Conservation (phyloP, 306 rosid genomes). For the Rosa chinensis region DNA sequence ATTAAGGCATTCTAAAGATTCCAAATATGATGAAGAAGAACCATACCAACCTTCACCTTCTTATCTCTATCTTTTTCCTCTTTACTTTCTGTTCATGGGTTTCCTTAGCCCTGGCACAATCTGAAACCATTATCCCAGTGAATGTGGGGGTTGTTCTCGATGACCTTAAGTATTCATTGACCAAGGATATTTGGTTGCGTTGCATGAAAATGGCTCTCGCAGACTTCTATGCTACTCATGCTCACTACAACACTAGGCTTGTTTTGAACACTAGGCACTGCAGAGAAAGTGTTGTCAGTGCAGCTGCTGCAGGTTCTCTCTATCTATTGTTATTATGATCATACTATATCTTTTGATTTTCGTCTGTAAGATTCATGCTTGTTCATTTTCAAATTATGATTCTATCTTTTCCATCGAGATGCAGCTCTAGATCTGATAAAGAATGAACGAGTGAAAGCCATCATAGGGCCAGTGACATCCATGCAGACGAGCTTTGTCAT, state of each 20-base stretch:
- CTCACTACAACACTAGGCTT: conserved; percentile 26
- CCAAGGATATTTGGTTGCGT: conserved; percentile 20
- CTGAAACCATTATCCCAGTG: neutral
- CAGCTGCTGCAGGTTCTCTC: conserved; percentile 27
- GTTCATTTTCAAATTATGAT: neutral
- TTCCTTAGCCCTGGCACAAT: conserved; percentile 1
- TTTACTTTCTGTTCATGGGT: neutral
- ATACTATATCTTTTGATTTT: neutral
- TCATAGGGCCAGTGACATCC: conserved; percentile 55
- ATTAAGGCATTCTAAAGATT: conserved; percentile 45
- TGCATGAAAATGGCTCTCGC: conserved; percentile 38
- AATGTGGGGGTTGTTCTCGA: conserved; percentile 33
- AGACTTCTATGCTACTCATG: conserved; percentile 32
- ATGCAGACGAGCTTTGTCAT: conserved; percentile 49
- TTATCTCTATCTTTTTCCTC: neutral
- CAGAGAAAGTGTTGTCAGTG: conserved; percentile 10
- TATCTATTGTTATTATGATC: neutral
- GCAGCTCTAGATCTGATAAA: conserved; percentile 33
- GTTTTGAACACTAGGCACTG: conserved; percentile 2
- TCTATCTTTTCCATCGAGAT: neutral
- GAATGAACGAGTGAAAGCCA: conserved; percentile 29
- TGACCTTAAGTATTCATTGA: conserved; percentile 5
- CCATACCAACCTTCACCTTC: neutral
- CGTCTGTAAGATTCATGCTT: neutral
- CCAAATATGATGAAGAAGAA: conserved; percentile 31